Evolutionary conservation across 202 grass and related monocot genomes (phyloP), one percentile per base, ranked within the genome.

Genomic region (Digitaria exilis): DNA sequence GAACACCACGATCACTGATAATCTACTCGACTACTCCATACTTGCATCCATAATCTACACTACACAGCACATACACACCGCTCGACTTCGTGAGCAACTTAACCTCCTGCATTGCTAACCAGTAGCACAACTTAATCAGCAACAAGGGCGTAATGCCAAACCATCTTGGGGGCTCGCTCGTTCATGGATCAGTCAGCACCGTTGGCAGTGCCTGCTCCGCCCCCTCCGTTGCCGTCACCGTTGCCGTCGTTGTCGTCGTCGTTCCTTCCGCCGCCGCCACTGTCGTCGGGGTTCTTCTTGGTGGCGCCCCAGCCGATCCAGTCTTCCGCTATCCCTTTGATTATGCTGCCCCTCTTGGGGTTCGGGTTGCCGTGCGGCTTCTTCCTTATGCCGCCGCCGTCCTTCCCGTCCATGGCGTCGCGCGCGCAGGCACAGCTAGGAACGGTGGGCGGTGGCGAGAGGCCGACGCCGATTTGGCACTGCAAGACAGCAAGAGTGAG

Each of bases 321-420:
- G 0, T 82, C 77, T 2, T 19, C 6, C 3, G 82, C 0, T 22
- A 88, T 90, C 0, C 1, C 13, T 6, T 11, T 84, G 1, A 2
- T 44, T 54, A 90, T 13, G 24, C 9, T 13, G 1, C 91, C 88
- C 17, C 91, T 61, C 34, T 1, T 60, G 28, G 81, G 87, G 44
- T 85, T 0, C 21, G 42, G 60, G 25, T 93, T 90, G 10, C 87
- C 87, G 14, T 15, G 46, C 32, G 84, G 6, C 66, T 85, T 88
- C n/a, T 13, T 10, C 78, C 30, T 79, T 52, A 41, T 54, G 10
- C 48, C n/a, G 10, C 2, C 51, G 4, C n/a, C n/a, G n/a, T 31
- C 51, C 71, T 84, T 46, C 60, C 25, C 75, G 45, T 86, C 84
- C 84, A 86, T 86, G 50, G 22, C 46, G 61, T 16, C 69, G 4